Evolutionary conservation across 2,329 filamentous ascomycete species (phyloP).

Genomic region (Tolypocladium pustulatum): DNA sequence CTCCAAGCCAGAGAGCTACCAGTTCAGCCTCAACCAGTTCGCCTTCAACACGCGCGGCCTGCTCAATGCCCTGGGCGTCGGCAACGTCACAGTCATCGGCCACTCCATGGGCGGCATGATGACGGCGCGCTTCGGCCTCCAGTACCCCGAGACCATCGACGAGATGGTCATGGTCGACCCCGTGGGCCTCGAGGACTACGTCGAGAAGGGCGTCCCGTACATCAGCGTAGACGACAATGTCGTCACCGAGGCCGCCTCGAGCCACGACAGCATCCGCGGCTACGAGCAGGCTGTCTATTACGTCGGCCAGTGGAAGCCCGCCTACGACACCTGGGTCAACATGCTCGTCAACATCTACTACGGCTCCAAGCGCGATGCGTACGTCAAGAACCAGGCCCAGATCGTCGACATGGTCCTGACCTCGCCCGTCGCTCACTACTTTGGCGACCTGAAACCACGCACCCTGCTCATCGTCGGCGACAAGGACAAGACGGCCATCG

Average conservation of each 20-base stretch:
- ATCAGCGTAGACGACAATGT: constrained; percentile 28
- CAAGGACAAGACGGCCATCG: constrained; percentile 44
- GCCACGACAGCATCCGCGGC: constrained; percentile 29
- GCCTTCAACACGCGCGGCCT: constrained; percentile 39
- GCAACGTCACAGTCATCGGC: constrained; percentile 35
- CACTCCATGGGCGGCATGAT: constrained; percentile 48
- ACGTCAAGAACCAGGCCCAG: constrained; percentile 36
- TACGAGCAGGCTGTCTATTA: constrained; percentile 41
- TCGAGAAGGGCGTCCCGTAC: constrained; percentile 36
- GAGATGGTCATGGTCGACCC: constrained; percentile 39
- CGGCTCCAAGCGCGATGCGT: constrained; percentile 29
- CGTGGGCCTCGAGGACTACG: constrained; percentile 44
- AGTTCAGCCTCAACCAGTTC: constrained; percentile 41
- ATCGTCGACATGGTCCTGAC: constrained; percentile 46
- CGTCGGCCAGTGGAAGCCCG: constrained; percentile 32
- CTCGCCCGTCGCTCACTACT: constrained; percentile 39
- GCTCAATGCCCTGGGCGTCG: constrained; percentile 30
- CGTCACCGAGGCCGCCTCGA: constrained; percentile 26
- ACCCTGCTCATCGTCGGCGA: constrained; percentile 40
- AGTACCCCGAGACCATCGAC: constrained; percentile 32
- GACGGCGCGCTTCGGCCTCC: constrained; percentile 37
- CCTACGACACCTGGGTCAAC: constrained; percentile 43
- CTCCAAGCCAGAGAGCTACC: constrained; percentile 37
- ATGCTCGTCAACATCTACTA: constrained; percentile 44
- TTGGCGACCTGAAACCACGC: constrained; percentile 29